These are phyloP conservation scores for barrel medic (Medicago truncatula) DNA, from an alignment of 306 rosid genomes.

Conservation along the genomic window MtrunA17r5.0-ANR NC_053049.1:25045001-25045500, in stretches of 20 bases:
- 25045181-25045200: slow-evolving; percentile 43
- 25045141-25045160: slow-evolving; percentile 86
- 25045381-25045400: neutral
- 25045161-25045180: slow-evolving; percentile 70
- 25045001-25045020: slow-evolving; percentile 74
- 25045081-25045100: slow-evolving; percentile 69
- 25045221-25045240: slow-evolving; percentile 37
- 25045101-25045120: slow-evolving; percentile 95
- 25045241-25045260: slow-evolving; percentile 25
- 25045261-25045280: slow-evolving; percentile 56
- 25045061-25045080: slow-evolving; percentile 75
- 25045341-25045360: slow-evolving; percentile 83
- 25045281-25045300: slow-evolving; percentile 62
- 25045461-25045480: too few species aligned
- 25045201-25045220: slow-evolving; percentile 65
- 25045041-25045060: slow-evolving; percentile 96
- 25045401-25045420: too few species aligned
- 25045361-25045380: too few species aligned
- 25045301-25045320: slow-evolving; percentile 70
- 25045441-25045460: too few species aligned
- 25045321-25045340: slow-evolving; percentile 58
- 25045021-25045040: slow-evolving; percentile 87
- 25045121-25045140: slow-evolving; percentile 78
- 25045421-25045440: too few species aligned
- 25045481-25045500: too few species aligned